These are phyloP conservation scores for Sclerotinia subarctica DNA, from an alignment of 2,329 filamentous ascomycete genomes.

Conservation along the genomic window DNA sequence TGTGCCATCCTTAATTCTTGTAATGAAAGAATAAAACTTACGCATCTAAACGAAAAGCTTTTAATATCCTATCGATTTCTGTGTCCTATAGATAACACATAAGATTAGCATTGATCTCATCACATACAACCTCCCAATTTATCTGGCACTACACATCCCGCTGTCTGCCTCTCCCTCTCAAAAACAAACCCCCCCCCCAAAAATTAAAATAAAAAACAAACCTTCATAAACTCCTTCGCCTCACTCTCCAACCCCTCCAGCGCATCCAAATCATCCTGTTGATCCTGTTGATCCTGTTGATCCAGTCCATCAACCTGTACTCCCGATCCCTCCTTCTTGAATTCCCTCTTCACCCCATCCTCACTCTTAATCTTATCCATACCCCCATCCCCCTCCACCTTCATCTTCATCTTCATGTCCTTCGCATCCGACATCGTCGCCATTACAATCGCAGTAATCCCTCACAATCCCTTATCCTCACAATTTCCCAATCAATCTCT, in stretches of 20 bases:
- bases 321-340: not conserved
- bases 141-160: not conserved
- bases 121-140: not conserved
- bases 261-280: constrained; percentile 63
- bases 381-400: not conserved
- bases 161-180: not conserved
- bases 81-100: constrained; percentile 61
- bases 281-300: no score
- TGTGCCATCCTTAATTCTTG: not conserved
- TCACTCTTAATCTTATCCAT: not conserved
- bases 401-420: not conserved
- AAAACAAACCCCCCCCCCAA: fast-evolving
- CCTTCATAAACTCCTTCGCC: constrained; percentile 89
- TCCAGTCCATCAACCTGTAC: constrained; percentile 19
- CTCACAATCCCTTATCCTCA: no score
- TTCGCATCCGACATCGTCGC: not conserved
- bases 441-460: not conserved
- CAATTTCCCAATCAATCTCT: no score
- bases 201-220: constrained; percentile 33
- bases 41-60: constrained; percentile 79
- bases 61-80: constrained; percentile 91
- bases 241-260: constrained; percentile 80
- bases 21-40: constrained; percentile 40
- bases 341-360: not conserved
- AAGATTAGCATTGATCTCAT: constrained; percentile 18